Evolutionary conservation across 2,329 filamentous ascomycete genomes (phyloP).

Genomic region (Colletotrichum neosansevieriae): DNA sequence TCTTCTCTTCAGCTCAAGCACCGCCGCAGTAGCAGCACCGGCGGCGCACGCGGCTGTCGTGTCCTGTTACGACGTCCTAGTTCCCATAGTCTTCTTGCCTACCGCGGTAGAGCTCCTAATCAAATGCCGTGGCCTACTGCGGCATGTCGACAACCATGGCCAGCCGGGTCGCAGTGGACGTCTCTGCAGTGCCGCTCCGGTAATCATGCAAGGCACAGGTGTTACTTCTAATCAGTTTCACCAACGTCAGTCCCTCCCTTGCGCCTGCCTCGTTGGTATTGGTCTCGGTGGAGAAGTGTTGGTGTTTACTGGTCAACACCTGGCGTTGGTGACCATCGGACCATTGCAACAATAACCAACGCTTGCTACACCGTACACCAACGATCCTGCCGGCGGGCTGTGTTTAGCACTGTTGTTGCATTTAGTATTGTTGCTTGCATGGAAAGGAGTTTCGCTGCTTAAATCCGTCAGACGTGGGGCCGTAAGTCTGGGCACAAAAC

Average conservation of each 20-base stretch:
- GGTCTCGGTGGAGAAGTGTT: slow-evolving; percentile 2
- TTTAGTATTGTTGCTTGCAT: background rate
- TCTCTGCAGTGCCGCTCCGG: background rate
- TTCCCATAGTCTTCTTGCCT: background rate
- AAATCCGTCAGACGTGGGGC: background rate
- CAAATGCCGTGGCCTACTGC: background rate
- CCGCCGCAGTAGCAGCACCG: background rate
- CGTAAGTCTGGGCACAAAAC: background rate
- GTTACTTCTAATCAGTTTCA: slow-evolving; percentile 19
- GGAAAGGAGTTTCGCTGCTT: background rate
- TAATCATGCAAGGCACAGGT: slow-evolving; percentile 30
- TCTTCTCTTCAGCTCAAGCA: background rate
- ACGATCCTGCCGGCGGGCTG: slow-evolving; percentile 1
- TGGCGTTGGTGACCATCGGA: slow-evolving; percentile 2
- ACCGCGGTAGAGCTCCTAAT: slow-evolving; percentile 21
- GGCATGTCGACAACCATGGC: background rate
- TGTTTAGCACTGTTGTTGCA: background rate
- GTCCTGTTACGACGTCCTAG: too few relatives aligned
- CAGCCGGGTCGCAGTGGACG: slow-evolving; percentile 4
- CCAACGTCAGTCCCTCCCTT: background rate
- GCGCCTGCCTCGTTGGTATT: slow-evolving; percentile 9
- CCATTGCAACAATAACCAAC: background rate
- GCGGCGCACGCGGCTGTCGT: too few relatives aligned
- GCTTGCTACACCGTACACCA: slow-evolving; percentile 2
- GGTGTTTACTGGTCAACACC: background rate